phyloP scores from a whole-genome alignment of 2,329 filamentous ascomycete genomes.

The Cladosporium sp. region DNA sequence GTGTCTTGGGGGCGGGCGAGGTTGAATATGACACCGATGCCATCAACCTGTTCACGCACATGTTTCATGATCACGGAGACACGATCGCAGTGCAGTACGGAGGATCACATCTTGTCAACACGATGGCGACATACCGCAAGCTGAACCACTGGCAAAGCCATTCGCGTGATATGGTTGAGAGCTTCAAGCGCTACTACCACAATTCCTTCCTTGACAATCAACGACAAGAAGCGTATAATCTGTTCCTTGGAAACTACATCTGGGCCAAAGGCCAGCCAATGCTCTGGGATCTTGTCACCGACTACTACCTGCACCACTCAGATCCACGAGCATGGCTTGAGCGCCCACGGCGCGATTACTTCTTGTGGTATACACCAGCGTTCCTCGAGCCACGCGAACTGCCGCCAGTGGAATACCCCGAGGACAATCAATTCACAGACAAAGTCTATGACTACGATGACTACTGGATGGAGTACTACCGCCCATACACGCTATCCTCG shows the following conservation, averaged over 20 bases:
- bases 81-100: constrained; percentile 98
- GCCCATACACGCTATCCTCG: constrained; percentile 81
- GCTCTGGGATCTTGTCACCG: constrained; percentile 93
- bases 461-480: constrained; percentile 97
- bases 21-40: constrained; percentile 90
- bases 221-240: constrained; percentile 94
- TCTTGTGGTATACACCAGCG: constrained; percentile 81
- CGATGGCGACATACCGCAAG: constrained; percentile 98
- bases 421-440: not conserved
- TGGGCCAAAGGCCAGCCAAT: constrained; percentile 85
- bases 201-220: constrained; percentile 98
- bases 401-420: constrained; percentile 48
- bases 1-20: constrained; percentile 75
- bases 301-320: constrained; percentile 93
- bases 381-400: constrained; percentile 66
- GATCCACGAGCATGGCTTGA: constrained; percentile 74
- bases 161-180: constrained; percentile 97
- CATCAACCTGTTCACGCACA: constrained; percentile 93
- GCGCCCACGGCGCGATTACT: constrained; percentile 69
- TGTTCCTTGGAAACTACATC: constrained; percentile 95
- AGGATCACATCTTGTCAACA: constrained; percentile 95
- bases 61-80: constrained; percentile 96
- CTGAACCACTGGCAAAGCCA: constrained; percentile 99
- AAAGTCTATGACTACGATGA: constrained; percentile 70
- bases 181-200: constrained; percentile 98